phyloP scores from a whole-genome alignment of 192 early-diverging fungal genomes.

The Jimgerdemannia lactiflua region DNA sequence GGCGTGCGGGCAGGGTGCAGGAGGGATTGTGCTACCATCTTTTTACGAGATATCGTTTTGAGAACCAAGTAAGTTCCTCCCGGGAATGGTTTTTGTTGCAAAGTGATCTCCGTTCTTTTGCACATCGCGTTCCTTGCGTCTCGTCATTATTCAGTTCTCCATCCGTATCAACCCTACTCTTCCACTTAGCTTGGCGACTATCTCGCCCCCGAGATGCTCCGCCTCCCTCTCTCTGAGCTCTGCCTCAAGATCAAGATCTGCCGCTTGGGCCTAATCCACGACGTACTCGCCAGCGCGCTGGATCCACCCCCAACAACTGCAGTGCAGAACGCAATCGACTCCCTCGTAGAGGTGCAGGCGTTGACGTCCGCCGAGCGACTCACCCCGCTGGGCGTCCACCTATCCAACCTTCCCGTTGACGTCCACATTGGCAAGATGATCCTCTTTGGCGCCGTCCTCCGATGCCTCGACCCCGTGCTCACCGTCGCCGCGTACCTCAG shows the following conservation, averaged over 20 bases:
- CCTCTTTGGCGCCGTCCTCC: conserved; percentile 61
- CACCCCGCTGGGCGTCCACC: conserved; percentile 56
- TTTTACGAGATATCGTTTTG: conserved; percentile 48
- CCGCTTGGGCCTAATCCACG: conserved; percentile 39
- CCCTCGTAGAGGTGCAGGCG: conserved; percentile 54
- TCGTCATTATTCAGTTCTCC: background rate
- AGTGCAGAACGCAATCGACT: conserved; percentile 43
- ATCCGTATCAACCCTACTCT: too few species aligned
- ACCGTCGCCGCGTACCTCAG: conserved; percentile 58
- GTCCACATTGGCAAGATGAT: conserved; percentile 70
- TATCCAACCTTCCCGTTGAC: conserved; percentile 66
- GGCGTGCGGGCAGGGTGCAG: conserved; percentile 81
- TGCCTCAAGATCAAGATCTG: conserved; percentile 61
- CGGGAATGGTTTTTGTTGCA: background rate
- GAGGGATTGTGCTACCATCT: conserved; percentile 77
- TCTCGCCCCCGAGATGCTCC: conserved; percentile 66
- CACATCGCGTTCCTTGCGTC: background rate
- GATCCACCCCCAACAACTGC: conserved; percentile 52
- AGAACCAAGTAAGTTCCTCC: conserved; percentile 28
- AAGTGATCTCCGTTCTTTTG: background rate
- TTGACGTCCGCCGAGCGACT: conserved; percentile 38
- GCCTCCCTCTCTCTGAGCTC: conserved; percentile 71
- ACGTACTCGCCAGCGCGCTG: conserved; percentile 43
- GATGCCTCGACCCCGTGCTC: conserved; percentile 61
- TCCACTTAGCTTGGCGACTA: conserved; percentile 55